Base-by-base conservation (phyloP, 805 yeast genomes). In the Kluyveromyces starmeri region DNA sequence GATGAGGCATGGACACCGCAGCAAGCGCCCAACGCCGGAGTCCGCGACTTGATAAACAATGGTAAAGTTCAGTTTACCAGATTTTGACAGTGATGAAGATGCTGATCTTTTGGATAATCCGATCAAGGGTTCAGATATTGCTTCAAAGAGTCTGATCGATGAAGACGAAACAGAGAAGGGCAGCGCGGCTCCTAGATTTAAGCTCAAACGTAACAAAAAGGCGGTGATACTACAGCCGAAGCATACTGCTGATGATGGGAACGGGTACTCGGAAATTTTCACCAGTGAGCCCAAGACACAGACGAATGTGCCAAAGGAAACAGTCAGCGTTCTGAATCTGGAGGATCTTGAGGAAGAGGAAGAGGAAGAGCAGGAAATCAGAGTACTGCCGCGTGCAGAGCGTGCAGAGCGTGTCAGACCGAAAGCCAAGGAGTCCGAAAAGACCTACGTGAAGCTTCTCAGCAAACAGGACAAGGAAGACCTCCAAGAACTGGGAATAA, bases 401-500 rank as follows among this genome's bases (percentile, higher is more conserved):
- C 36, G 7, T 37, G 22, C 32, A 19, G 15, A 19, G 20, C 3
- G 7, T 22, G 12, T 28, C 15, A 27, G 38, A 14, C 8, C 16
- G 38, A n/a, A n/a, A n/a, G n/a, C n/a, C n/a, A n/a, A n/a, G n/a
- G n/a, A n/a, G n/a, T n/a, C 30, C 13, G 61, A 55, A 28, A 51
- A 34, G 18, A 47, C 44, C 9, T 55, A 55, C 34, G 48, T 47
- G 2, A 50, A 51, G 23, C 28, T 50, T 7, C 38, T 57, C 17
- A 45, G 43, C 32, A 28, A 41, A 10, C 55, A 53, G n/a, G 59
- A 53, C 30, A 49, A 45, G 38, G 11, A 28, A 7, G 56, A 50
- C 11, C 36, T 54, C 11, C 31, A 42, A 34, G 57, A 44, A n/a
- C 35, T 48, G 7, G 39, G 39, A 13, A 47, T 47, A 16, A 11